Conservation (phyloP, 148 eudicot genomes). For the Camellia granthamiana region DNA sequence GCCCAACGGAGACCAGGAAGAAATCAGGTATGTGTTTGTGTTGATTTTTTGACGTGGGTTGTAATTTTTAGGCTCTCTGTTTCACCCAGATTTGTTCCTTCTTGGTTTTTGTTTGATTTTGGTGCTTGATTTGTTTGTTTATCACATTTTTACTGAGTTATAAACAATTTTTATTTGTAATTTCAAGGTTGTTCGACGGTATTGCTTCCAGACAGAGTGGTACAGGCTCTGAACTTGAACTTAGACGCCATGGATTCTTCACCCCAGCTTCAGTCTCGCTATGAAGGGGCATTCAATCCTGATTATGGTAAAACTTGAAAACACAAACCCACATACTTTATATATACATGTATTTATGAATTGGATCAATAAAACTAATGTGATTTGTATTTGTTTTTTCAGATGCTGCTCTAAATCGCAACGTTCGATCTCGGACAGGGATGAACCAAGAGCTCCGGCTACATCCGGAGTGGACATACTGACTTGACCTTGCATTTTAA, state of each 20-base stretch:
- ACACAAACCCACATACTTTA: not conserved
- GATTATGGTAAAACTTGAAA: conserved; percentile 18
- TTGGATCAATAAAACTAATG: too few relatives aligned
- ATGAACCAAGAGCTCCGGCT: conserved; percentile 33
- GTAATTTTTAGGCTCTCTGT: not conserved
- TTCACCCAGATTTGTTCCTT: not conserved
- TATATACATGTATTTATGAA: too few relatives aligned
- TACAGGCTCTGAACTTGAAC: conserved; percentile 46
- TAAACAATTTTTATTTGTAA: not conserved
- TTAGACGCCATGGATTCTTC: conserved; percentile 31
- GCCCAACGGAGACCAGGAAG: conserved; percentile 36
- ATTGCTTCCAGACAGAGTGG: conserved; percentile 49
- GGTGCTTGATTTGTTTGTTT: not conserved
- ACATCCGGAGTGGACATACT: conserved; percentile 61
- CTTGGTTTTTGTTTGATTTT: not conserved
- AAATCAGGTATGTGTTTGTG: conserved; percentile 29
- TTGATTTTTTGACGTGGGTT: too few relatives aligned
- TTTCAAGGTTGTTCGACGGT: conserved; percentile 41
- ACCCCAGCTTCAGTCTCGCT: conserved; percentile 17
- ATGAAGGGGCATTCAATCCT: not conserved
- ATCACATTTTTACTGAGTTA: not conserved
- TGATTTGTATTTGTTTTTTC: conserved; percentile 1
- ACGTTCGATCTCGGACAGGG: conserved; percentile 9
- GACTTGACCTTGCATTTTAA: not conserved
- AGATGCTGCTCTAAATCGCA: conserved; percentile 24